phyloP scores from a whole-genome alignment of 2,329 filamentous ascomycete species.

The Aspergillus flavus region DNA sequence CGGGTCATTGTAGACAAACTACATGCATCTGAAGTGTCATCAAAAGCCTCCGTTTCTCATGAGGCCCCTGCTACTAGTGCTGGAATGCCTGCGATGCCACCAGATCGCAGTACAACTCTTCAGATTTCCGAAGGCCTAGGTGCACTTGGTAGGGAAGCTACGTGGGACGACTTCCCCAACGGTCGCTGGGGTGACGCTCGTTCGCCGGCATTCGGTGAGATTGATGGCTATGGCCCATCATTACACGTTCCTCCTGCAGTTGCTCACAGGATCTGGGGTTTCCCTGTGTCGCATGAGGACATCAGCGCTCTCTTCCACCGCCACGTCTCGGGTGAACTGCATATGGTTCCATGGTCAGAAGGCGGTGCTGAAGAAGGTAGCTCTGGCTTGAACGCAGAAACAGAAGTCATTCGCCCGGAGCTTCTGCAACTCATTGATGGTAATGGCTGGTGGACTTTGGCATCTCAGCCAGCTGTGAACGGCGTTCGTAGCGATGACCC shows the following conservation, averaged over 20 bases:
- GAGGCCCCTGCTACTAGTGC: constrained; percentile 78
- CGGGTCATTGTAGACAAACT: constrained; percentile 75
- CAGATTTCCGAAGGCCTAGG: constrained; percentile 95
- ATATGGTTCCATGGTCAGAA: constrained; percentile 91
- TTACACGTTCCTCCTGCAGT: constrained; percentile 86
- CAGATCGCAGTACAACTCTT: constrained; percentile 79
- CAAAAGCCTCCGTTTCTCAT: constrained; percentile 41
- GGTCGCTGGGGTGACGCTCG: constrained; percentile 92
- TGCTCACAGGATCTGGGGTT: constrained; percentile 82
- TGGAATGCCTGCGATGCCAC: constrained; percentile 69
- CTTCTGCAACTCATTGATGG: constrained; percentile 75
- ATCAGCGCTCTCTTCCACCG: constrained; percentile 79
- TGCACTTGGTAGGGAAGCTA: constrained; percentile 85
- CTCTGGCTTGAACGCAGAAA: constrained; percentile 67
- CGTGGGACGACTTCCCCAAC: constrained; percentile 98
- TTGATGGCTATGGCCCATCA: constrained; percentile 97
- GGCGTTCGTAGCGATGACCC: constrained; percentile 74
- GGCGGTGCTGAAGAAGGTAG: constrained; percentile 60
- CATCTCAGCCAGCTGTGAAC: constrained; percentile 92
- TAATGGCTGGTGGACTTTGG: constrained; percentile 92
- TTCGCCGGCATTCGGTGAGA: constrained; percentile 92
- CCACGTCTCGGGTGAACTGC: constrained; percentile 77
- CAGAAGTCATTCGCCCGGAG: constrained; percentile 73
- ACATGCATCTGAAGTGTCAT: constrained; percentile 35
- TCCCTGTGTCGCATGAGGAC: constrained; percentile 69